These are phyloP conservation scores for Puccinia polysora DNA, from an alignment of 1,284 basidiomycete species.

Conservation along the genomic window DNA sequence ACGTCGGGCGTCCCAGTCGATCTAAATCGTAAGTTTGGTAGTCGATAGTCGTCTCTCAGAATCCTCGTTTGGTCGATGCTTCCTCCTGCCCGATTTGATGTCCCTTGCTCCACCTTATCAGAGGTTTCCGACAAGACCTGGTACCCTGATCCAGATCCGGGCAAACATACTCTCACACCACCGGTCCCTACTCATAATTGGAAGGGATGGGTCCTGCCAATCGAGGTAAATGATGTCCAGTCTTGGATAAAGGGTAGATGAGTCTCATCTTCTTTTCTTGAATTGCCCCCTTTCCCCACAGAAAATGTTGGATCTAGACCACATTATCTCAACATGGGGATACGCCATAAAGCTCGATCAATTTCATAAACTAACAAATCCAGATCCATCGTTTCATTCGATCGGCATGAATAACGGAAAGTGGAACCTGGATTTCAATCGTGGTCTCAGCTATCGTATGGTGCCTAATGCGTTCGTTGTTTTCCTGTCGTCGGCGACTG, in stretches of 20 bases:
- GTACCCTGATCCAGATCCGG: slow-evolving; percentile 37
- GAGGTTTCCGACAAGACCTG: slow-evolving; percentile 15
- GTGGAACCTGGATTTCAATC: slow-evolving; percentile 25
- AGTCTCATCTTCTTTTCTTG: not conserved
- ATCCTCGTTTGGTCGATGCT: not conserved
- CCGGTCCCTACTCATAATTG: slow-evolving; percentile 6
- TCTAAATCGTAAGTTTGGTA: slow-evolving; percentile 6
- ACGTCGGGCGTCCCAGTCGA: slow-evolving; percentile 26
- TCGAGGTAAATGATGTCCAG: slow-evolving; percentile 38
- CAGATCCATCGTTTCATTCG: slow-evolving; percentile 15
- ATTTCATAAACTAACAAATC: slow-evolving; percentile 29
- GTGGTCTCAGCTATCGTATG: slow-evolving; percentile 20
- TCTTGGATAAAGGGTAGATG: not conserved
- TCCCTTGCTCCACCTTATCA: not conserved
- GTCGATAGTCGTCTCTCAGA: no score
- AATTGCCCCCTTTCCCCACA: not conserved
- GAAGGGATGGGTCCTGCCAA: slow-evolving; percentile 38
- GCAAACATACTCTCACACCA: slow-evolving; percentile 6
- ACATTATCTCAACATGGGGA: slow-evolving; percentile 27
- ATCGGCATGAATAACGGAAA: slow-evolving; percentile 21
- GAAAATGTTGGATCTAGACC: slow-evolving; percentile 30
- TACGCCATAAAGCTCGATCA: slow-evolving; percentile 21
- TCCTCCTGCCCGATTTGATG: not conserved
- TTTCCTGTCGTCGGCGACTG: not conserved
- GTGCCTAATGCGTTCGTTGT: slow-evolving; percentile 25